These are phyloP conservation scores for Stemphylium vesicarium DNA, from an alignment of 2,329 filamentous ascomycete genomes.

Conservation along the genomic window DNA sequence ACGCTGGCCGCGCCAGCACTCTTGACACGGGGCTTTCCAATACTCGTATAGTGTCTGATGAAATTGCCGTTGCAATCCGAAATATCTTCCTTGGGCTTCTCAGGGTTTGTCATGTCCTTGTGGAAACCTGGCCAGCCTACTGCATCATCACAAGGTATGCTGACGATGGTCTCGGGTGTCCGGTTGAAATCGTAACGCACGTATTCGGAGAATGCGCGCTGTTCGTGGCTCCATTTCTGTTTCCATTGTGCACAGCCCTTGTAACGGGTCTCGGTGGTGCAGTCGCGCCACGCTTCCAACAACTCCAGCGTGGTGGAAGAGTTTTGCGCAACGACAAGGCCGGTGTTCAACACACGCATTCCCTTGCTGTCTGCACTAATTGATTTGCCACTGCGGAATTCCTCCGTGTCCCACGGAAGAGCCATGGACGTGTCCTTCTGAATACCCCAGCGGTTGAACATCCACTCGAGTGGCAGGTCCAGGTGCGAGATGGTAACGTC, in stretches of 20 bases:
- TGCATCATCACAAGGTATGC: conserved; percentile 44
- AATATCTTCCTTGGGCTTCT: conserved; percentile 3
- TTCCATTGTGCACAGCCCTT: conserved; percentile 37
- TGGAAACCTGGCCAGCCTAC: conserved; percentile 41
- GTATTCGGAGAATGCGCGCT: conserved; percentile 44
- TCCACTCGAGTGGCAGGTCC: conserved; percentile 56
- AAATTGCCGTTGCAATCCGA: conserved; percentile 39
- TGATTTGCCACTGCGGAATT: conserved; percentile 8
- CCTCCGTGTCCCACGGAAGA: conserved; percentile 47
- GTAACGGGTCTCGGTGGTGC: conserved; percentile 35
- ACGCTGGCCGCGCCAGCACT: conserved; percentile 9
- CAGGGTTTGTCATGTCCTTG: conserved; percentile 16
- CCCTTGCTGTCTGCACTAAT: conserved; percentile 48
- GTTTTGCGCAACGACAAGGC: conserved; percentile 49
- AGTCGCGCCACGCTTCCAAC: conserved; percentile 40
- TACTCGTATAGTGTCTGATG: conserved; percentile 35
- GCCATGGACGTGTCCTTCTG: conserved; percentile 49
- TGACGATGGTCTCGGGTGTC: conserved; percentile 32
- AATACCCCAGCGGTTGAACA: conserved; percentile 57
- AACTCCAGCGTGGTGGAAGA: conserved; percentile 30
- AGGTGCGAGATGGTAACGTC: conserved; percentile 53
- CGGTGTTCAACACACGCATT: conserved; percentile 47
- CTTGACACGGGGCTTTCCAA: conserved; percentile 23
- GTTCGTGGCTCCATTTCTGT: conserved; percentile 40
- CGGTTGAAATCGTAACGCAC: conserved; percentile 43